Evolutionary conservation across 1,139 yeast genomes (phyloP).

Genomic region (Yamadazyma aaseri): DNA sequence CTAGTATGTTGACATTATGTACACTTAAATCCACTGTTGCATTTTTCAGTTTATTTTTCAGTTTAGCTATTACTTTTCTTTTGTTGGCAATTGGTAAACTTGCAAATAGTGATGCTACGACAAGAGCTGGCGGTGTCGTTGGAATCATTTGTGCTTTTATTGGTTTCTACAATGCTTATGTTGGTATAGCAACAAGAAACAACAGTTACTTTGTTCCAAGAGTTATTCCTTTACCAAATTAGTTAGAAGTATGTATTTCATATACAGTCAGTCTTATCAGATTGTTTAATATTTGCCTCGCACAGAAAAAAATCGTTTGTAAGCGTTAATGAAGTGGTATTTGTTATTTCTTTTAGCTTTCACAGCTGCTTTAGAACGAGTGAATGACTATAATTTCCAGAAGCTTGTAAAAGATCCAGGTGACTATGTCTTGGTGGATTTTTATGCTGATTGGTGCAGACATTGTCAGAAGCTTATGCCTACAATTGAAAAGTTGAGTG

Average conservation of each 20-base stretch:
- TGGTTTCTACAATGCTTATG: constrained; percentile 57
- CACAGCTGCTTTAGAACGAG: constrained; percentile 19
- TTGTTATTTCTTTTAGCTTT: constrained; percentile 5
- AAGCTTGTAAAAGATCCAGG: constrained; percentile 54
- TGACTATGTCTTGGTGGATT: constrained; percentile 67
- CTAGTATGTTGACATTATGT: constrained; percentile 54
- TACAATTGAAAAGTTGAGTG: constrained; percentile 57
- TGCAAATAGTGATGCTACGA: constrained; percentile 41
- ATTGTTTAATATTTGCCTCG: background rate
- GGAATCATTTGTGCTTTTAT: constrained; percentile 59
- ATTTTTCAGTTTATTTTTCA: constrained; percentile 51
- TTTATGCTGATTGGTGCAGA: constrained; percentile 80
- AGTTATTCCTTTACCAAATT: constrained; percentile 14
- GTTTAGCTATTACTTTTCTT: constrained; percentile 54
- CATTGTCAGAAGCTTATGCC: constrained; percentile 74
- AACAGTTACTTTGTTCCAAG: constrained; percentile 29
- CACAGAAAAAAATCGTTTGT: background rate
- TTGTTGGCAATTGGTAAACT: constrained; percentile 58
- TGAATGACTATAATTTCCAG: constrained; percentile 51
- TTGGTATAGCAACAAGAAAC: constrained; percentile 27
- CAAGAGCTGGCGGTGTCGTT: constrained; percentile 70
- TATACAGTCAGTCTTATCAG: background rate
- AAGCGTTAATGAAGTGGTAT: constrained; percentile 5
- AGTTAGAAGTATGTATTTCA: no score
- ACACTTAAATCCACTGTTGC: constrained; percentile 68